A percentile compares a stretch with the other conserved stretches of the same genome.
Conservation (phyloP, 2,329 filamentous ascomycete genomes). For the Nemania diffusa region DNA sequence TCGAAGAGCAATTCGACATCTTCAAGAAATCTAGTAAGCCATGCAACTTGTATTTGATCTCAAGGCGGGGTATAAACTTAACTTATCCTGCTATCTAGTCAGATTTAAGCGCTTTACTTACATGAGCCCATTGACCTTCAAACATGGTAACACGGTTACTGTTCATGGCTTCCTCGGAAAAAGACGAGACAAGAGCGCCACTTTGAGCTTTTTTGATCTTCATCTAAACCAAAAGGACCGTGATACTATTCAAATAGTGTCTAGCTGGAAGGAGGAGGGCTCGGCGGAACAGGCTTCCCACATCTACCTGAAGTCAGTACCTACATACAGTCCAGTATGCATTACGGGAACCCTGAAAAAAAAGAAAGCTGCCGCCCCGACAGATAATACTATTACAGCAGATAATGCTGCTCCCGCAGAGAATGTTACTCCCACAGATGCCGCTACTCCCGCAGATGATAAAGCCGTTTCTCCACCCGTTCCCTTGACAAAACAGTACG, state of each 20-base stretch:
- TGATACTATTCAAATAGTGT: conserved; percentile 53
- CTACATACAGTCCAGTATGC: conserved; percentile 63
- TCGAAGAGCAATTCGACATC: conserved; percentile 24
- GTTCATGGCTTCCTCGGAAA: conserved; percentile 78
- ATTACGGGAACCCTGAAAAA: conserved; percentile 54
- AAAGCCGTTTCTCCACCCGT: too few species aligned
- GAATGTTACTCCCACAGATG: too few species aligned
- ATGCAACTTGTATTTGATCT: background rate
- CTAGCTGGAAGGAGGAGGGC: conserved; percentile 55
- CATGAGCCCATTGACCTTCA: background rate
- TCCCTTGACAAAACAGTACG: background rate
- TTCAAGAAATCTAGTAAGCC: conserved; percentile 41
- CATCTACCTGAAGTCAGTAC: conserved; percentile 57
- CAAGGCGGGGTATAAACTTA: background rate
- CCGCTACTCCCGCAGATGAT: too few species aligned
- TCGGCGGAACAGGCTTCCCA: conserved; percentile 52
- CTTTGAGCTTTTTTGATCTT: conserved; percentile 75
- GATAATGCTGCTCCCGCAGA: too few species aligned
- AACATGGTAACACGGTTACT: conserved; percentile 54
- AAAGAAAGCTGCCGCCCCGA: background rate
- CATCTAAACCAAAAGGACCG: conserved; percentile 41
- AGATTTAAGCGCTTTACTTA: too few species aligned
- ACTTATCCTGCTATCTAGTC: conserved; percentile 19
- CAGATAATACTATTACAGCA: background rate
- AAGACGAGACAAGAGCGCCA: conserved; percentile 73